Conservation (phyloP, 768 basidiomycete genomes). For the Termitomyces sp. region DNA sequence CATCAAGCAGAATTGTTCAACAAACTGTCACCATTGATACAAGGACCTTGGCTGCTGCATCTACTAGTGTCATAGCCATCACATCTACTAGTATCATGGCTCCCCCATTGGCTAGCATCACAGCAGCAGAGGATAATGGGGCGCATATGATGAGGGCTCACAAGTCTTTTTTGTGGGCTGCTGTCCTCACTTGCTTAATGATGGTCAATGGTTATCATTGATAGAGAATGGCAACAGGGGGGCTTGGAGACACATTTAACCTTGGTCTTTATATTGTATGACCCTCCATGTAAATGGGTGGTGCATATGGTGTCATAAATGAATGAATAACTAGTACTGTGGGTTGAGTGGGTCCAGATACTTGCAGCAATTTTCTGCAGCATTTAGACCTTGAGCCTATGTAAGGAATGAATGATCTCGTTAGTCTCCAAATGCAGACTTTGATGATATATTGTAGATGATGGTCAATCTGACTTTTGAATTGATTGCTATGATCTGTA, state of each 20-base stretch:
- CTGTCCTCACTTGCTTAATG: background rate
- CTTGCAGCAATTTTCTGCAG: too few species aligned
- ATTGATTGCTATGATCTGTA: too few species aligned
- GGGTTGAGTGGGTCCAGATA: too few species aligned
- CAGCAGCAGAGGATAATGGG: background rate
- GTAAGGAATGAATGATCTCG: too few species aligned
- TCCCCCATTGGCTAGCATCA: background rate
- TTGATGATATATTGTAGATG: too few species aligned
- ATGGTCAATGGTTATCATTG: background rate
- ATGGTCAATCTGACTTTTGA: too few species aligned
- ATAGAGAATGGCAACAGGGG: background rate
- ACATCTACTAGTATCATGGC: background rate
- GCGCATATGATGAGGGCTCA: background rate
- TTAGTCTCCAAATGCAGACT: too few species aligned
- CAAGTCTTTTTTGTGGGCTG: background rate
- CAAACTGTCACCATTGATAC: background rate
- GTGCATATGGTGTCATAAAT: too few species aligned
- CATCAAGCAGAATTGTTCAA: background rate
- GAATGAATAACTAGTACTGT: too few species aligned
- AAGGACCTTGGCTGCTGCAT: background rate
- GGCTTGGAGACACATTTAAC: background rate
- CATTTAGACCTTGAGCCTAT: too few species aligned
- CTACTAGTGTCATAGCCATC: background rate
- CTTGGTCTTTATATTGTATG: too few species aligned
- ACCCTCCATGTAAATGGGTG: background rate